These are phyloP conservation scores for Aspergillus viridinutans DNA, from an alignment of 2,329 filamentous ascomycete genomes.

Conservation along the genomic window DNA sequence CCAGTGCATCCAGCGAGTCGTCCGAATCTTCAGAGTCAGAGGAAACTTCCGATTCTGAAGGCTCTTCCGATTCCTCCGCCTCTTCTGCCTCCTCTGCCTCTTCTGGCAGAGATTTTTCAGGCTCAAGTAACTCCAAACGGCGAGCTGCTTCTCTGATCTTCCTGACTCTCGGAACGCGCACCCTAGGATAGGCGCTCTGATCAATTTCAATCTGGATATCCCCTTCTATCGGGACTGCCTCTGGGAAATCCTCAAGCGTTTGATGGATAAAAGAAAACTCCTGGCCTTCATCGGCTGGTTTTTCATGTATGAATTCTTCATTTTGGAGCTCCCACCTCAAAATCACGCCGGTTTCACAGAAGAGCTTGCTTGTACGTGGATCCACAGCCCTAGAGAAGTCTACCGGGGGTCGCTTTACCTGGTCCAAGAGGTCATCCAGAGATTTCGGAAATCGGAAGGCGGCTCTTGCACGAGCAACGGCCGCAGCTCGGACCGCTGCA, in stretches of 20 bases:
- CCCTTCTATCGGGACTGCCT: slow-evolving; percentile 29
- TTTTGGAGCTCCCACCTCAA: slow-evolving; percentile 36
- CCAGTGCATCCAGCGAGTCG: not conserved
- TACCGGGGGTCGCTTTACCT: slow-evolving; percentile 11
- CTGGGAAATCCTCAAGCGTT: slow-evolving; percentile 27
- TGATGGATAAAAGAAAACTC: slow-evolving; percentile 37
- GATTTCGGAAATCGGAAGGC: slow-evolving; percentile 17
- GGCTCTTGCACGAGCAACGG: slow-evolving; percentile 2
- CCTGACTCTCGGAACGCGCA: slow-evolving; percentile 1
- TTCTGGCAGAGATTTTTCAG: not conserved
- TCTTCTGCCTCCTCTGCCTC: not conserved
- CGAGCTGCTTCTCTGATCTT: slow-evolving; percentile 5
- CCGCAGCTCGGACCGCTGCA: slow-evolving; percentile 9
- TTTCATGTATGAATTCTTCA: slow-evolving; percentile 24
- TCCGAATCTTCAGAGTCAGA: not conserved
- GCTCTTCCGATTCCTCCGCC: not conserved
- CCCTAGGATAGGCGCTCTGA: slow-evolving; percentile 1
- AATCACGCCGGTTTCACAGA: slow-evolving; percentile 29
- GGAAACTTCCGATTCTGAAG: not conserved
- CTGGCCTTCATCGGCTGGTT: slow-evolving; percentile 2
- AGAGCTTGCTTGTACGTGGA: slow-evolving; percentile 22
- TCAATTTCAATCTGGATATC: slow-evolving; percentile 31
- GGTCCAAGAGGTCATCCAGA: slow-evolving; percentile 29
- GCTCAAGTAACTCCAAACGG: not conserved
- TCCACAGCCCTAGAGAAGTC: slow-evolving; percentile 19